Base-by-base conservation (phyloP, 768 basidiomycete species). In the Rhodotorula toruloides region DNA sequence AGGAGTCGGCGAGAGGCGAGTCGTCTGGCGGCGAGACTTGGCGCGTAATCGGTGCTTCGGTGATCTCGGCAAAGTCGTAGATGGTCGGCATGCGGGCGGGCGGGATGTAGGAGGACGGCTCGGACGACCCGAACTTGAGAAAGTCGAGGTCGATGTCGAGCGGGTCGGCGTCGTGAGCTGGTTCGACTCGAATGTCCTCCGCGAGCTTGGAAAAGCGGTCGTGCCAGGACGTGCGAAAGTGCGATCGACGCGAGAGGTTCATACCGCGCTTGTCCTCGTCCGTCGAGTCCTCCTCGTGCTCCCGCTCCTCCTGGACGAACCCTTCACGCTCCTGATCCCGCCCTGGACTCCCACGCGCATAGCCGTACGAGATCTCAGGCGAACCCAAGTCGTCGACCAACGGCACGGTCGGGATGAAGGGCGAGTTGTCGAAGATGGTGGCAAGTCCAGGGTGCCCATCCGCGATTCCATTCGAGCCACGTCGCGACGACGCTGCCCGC, bases 381-480 rank as follows among this genome's bases (percentile, higher is more conserved):
- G 40, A 55, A 5, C 36, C n/a, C 37, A 50, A 12, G 32, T n/a
- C 32, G 44, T 25, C 29, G 46, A 58, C 21, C n/a, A 32, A 29
- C 44, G 53, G 42, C 22, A 39, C 1, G 42, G 27, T 36, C 42
- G 63, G 48, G 11, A 46, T 42, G 52, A 58, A 21, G 3, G 57
- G 44, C 19, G 50, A 58, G 57, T 42, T 54, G 52, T 58, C 63
- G 50, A 58, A 11, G 44, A 65, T 58, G 49, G 63, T 64, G n/a
- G 48, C 17, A 10, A 57, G 32, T 5, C n/a, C n/a, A n/a, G n/a
- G n/a, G n/a, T n/a, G n/a, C n/a, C n/a, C n/a, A n/a, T n/a, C n/a
- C n/a, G 31, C 25, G 4, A 43, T 29, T 31, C 29, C 22, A 31
- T 11, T 11, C 47, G 27, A 16, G 14, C 25, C 10, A 9, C 11